Conservation (phyloP, 2,329 filamentous ascomycete species). For the Fusarium cyanostomum region DNA sequence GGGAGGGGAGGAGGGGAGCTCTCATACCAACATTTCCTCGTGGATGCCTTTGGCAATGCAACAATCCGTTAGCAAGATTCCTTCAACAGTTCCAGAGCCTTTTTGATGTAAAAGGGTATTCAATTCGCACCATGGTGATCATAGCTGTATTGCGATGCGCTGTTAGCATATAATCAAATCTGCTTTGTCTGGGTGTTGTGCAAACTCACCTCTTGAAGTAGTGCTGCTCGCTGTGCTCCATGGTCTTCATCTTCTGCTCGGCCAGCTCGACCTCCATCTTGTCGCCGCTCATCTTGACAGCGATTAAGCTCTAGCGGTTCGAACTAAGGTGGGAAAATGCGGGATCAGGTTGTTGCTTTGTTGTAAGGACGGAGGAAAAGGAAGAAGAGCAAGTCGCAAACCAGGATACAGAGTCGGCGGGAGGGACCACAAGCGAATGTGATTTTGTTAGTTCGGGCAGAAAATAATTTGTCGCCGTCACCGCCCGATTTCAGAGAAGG, state of each 20-base stretch:
- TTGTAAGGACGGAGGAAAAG: conserved; percentile 3
- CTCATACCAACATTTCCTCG: conserved; percentile 96
- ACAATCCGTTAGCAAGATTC: conserved; percentile 38
- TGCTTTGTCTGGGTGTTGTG: conserved; percentile 1
- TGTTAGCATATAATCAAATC: conserved; percentile 48
- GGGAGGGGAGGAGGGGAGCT: conserved; percentile 45
- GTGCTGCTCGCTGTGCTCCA: conserved; percentile 96
- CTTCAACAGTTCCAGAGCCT: neutral
- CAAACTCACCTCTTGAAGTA: conserved; percentile 91
- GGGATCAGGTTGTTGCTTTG: conserved; percentile 4
- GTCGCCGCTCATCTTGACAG: conserved; percentile 56
- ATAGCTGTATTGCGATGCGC: conserved; percentile 69
- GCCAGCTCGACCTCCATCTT: conserved; percentile 69
- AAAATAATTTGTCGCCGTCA: conserved; percentile 46
- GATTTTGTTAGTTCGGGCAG: conserved; percentile 44
- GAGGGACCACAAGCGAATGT: conserved; percentile 31
- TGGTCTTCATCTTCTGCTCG: conserved; percentile 71
- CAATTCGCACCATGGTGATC: conserved; percentile 86
- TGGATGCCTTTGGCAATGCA: conserved; percentile 77
- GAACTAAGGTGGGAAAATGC: neutral
- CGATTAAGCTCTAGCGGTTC: conserved; percentile 8
- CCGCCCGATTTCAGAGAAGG: conserved; percentile 39
- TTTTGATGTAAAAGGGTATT: conserved; percentile 35
- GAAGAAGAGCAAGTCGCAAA: conserved; percentile 32
- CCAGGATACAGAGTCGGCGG: conserved; percentile 18